Evolutionary conservation across 2,329 filamentous ascomycete species (phyloP).

Genomic region (Coleophoma eucalyptorum): DNA sequence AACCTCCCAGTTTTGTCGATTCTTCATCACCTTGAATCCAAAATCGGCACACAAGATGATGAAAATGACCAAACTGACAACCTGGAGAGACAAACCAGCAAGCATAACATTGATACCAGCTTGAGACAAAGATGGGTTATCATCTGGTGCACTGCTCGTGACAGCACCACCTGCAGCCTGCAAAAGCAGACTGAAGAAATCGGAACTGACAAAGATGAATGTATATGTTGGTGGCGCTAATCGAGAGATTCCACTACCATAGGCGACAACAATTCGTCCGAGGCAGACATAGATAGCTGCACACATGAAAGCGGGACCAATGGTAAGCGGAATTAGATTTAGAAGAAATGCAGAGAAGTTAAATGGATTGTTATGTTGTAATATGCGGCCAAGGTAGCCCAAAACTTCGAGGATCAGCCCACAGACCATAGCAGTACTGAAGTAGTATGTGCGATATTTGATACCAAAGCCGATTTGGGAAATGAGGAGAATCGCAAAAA

Average conservation of each 20-base stretch:
- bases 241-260: constrained; percentile 42
- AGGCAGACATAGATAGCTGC: constrained; percentile 55
- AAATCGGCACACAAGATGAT: constrained; percentile 4
- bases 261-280: constrained; percentile 49
- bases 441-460: constrained; percentile 51
- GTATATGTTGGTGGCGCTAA: constrained; percentile 45
- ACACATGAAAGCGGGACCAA: constrained; percentile 52
- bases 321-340: constrained; percentile 51
- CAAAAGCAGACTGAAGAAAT: constrained; percentile 52
- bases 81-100: constrained; percentile 29
- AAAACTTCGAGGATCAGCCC: constrained; percentile 49
- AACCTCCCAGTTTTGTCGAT: constrained; percentile 9
- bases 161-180: constrained; percentile 55
- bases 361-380: constrained; percentile 48
- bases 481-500: constrained; percentile 45
- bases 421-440: constrained; percentile 43
- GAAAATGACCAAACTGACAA: constrained; percentile 26
- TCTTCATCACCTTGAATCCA: not conserved
- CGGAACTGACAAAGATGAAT: constrained; percentile 56
- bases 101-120: constrained; percentile 25
- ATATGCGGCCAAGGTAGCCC: constrained; percentile 43
- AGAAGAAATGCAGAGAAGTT: constrained; percentile 42
- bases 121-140: not conserved
- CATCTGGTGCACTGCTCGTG: constrained; percentile 37
- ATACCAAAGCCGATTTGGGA: constrained; percentile 44